phyloP scores from a whole-genome alignment of 2,329 filamentous ascomycete genomes.

The Pseudogymnoascus sp. region DNA sequence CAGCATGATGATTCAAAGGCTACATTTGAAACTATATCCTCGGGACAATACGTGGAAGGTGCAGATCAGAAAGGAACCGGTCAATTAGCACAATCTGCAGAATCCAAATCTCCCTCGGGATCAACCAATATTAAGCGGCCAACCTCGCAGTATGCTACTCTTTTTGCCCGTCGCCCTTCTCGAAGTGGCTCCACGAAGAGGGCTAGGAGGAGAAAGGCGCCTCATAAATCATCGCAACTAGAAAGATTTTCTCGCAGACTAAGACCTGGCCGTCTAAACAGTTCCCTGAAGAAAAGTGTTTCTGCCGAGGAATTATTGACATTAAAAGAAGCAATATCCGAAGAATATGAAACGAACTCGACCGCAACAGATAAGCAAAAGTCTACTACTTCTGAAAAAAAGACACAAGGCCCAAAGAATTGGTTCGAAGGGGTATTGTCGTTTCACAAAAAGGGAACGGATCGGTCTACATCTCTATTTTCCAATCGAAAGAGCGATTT shows the following conservation, averaged over 20 bases:
- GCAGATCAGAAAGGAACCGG: not conserved
- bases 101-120: not conserved
- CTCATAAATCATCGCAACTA: not conserved
- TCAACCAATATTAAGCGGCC: not conserved
- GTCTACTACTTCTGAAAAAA: not conserved
- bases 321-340: not conserved
- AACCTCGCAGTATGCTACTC: not conserved
- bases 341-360: not conserved
- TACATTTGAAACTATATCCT: not conserved
- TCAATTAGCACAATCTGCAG: not conserved
- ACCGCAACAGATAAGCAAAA: not conserved
- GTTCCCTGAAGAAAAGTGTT: not conserved
- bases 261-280: not conserved
- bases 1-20: not conserved
- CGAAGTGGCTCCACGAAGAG: not conserved
- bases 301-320: not conserved
- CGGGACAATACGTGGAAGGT: not conserved
- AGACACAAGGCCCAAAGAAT: not conserved
- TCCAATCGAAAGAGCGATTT: not conserved
- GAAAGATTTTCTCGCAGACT: not conserved
- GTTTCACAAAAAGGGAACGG: not conserved
- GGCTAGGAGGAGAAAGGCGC: not conserved
- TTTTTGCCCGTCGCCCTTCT: not conserved
- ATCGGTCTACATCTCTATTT: not conserved
- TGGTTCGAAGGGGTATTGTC: not conserved